Conservation (phyloP, 805 yeast species). For the Saccharomycopsis javanensis region DNA sequence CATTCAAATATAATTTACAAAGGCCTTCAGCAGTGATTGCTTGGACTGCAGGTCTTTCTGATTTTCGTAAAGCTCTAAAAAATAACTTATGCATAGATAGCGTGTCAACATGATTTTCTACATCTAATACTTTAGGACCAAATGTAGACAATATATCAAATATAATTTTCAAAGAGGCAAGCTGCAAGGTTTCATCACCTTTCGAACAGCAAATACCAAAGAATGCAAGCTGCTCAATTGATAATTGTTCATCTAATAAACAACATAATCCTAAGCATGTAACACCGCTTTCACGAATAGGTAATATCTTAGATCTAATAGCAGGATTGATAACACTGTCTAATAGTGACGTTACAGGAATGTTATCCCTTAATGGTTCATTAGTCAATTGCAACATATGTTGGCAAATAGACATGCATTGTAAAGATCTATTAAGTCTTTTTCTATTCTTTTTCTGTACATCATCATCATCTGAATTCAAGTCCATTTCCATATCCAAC, state of each 20-base stretch:
- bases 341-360: conserved; percentile 56
- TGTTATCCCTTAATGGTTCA: conserved; percentile 54
- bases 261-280: conserved; percentile 74
- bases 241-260: conserved; percentile 55
- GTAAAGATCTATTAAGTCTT: conserved; percentile 27
- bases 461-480: conserved; percentile 21
- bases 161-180: conserved; percentile 57
- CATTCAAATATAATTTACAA: conserved; percentile 73
- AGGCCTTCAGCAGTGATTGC: conserved; percentile 79
- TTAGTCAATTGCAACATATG: conserved; percentile 59
- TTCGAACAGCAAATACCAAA: conserved; percentile 62
- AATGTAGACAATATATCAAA: conserved; percentile 72
- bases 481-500: conserved; percentile 22
- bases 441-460: conserved; percentile 21
- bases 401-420: conserved; percentile 60
- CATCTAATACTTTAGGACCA: conserved; percentile 59
- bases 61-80: conserved; percentile 51
- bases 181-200: conserved; percentile 53
- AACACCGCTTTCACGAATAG: conserved; percentile 55
- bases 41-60: conserved; percentile 55
- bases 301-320: conserved; percentile 46
- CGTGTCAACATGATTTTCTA: conserved; percentile 52
- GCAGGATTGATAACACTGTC: conserved; percentile 77
- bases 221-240: conserved; percentile 52
- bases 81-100: conserved; percentile 59